Conservation (phyloP, 2,329 filamentous ascomycete species). For the Diplodia mutila region DNA sequence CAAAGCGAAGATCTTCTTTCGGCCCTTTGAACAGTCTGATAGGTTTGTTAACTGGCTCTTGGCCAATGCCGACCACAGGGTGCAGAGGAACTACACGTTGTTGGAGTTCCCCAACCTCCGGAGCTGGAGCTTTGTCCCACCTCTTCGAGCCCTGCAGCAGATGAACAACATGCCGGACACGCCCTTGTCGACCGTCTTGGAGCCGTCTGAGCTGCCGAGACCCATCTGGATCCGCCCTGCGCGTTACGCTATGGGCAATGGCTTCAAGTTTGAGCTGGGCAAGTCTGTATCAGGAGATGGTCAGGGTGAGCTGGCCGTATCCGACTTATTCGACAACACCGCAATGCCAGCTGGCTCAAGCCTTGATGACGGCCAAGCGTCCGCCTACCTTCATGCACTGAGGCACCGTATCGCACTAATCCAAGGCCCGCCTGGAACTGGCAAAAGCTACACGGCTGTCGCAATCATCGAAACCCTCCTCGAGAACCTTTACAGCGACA, state of each 20-base stretch:
- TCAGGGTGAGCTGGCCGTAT: not conserved
- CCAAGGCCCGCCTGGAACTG: constrained; percentile 72
- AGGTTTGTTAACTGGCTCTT: not conserved
- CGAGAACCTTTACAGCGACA: constrained; percentile 41
- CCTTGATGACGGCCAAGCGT: constrained; percentile 57
- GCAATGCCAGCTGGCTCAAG: constrained; percentile 29
- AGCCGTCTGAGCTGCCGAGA: not conserved
- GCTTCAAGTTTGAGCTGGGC: constrained; percentile 33
- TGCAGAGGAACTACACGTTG: not conserved
- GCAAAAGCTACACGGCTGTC: constrained; percentile 66
- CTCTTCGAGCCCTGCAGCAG: constrained; percentile 26
- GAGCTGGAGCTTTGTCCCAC: not conserved
- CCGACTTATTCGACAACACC: not conserved
- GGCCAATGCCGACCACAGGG: not conserved
- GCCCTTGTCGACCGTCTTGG: not conserved
- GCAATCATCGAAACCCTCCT: constrained; percentile 61
- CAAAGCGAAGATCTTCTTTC: not conserved
- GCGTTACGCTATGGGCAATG: not conserved
- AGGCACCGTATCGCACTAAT: constrained; percentile 59
- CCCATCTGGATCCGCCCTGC: not conserved
- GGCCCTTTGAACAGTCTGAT: not conserved
- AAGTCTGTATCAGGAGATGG: constrained; percentile 25
- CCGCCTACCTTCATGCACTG: constrained; percentile 59
- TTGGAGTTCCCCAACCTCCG: not conserved
- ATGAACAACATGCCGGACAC: constrained; percentile 16